Evolutionary conservation across 176 grass and related monocot species (phyloP), one percentile per base, ranked within the genome.

Genomic region (Melocanna baccifera): DNA sequence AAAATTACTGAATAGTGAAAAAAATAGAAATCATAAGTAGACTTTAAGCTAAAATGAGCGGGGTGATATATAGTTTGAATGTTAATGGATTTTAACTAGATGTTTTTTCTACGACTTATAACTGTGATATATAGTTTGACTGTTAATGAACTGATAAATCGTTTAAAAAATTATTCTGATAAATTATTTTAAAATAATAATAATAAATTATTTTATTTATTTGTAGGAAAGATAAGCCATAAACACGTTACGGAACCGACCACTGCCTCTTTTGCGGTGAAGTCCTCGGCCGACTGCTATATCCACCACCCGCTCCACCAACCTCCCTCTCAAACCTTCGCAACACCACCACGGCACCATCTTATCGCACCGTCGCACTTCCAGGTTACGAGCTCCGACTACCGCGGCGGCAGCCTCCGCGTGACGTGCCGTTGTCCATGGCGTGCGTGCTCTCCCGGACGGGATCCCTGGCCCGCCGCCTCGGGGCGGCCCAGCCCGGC

Each of bases 361-460:
- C 26, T 13, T 55, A 67, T 79, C 23, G 25, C 63, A 57, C 80
- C 82, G 59, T 42, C 58, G 45, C 76, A 30, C n/a, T 19, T 68
- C 66, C 78, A 46, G 62, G 52, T 40, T 9, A 25, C 58, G 6
- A 53, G 53, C 55, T 66, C 67, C 67, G 68, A 18, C 42, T 3
- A 56, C 67, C 46, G 18, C 80, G 48, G 19, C 61, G 26, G 25
- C 25, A 14, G 26, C 28, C 61, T 63, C 15, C 5, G 26, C 70
- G 20, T 62, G 58, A 43, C 0, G 4, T 1, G 76, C 22, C 48
- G 37, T 61, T 20, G 10, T 50, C 67, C 37, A 90, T 90, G 88
- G 88, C 56, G 19, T 69, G 85, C 2, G 81, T 30, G 40, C 62
- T 87, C 61, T 76, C 81, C 63, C 25, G 62, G 23, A 19, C 62